These are phyloP conservation scores for Aspergillus latus DNA, from an alignment of 2,329 filamentous ascomycete species.

Conservation along the genomic window DNA sequence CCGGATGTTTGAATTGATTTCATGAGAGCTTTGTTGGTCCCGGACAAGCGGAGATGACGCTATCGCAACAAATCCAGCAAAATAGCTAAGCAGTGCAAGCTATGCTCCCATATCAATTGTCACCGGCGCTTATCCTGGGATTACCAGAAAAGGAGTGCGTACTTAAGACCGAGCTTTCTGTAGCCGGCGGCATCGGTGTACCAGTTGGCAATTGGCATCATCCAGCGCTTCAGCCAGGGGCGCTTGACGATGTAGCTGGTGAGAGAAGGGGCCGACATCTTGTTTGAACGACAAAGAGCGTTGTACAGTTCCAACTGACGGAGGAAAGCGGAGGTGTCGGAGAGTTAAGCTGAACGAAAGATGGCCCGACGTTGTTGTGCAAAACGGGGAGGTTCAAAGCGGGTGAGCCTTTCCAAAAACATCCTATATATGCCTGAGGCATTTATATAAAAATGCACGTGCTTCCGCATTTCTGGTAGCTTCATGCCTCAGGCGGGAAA, in stretches of 20 bases:
- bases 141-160: slow-evolving; percentile 38
- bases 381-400: slow-evolving; percentile 36
- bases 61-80: neutral
- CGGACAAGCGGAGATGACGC: slow-evolving; percentile 15
- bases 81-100: slow-evolving; percentile 2
- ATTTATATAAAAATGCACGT: slow-evolving; percentile 21
- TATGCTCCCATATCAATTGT: neutral
- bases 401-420: slow-evolving; percentile 33
- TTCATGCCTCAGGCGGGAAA: slow-evolving; percentile 27
- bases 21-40: slow-evolving; percentile 9
- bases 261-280: slow-evolving; percentile 71
- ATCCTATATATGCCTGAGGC: slow-evolving; percentile 26
- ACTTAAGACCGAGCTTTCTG: slow-evolving; percentile 89
- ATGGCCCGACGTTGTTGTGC: slow-evolving; percentile 42
- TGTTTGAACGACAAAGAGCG: slow-evolving; percentile 32
- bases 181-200: slow-evolving; percentile 88
- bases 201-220: slow-evolving; percentile 83
- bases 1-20: neutral
- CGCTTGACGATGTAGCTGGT: slow-evolving; percentile 76
- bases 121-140: slow-evolving; percentile 17
- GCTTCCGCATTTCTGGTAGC: slow-evolving; percentile 5
- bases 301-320: slow-evolving; percentile 29
- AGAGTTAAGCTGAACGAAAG: slow-evolving; percentile 35
- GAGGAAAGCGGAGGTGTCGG: slow-evolving; percentile 31
- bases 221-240: slow-evolving; percentile 77